These are phyloP conservation scores for Cadophora luteo-olivacea DNA, from an alignment of 2,329 filamentous ascomycete genomes.

Conservation along the genomic window DNA sequence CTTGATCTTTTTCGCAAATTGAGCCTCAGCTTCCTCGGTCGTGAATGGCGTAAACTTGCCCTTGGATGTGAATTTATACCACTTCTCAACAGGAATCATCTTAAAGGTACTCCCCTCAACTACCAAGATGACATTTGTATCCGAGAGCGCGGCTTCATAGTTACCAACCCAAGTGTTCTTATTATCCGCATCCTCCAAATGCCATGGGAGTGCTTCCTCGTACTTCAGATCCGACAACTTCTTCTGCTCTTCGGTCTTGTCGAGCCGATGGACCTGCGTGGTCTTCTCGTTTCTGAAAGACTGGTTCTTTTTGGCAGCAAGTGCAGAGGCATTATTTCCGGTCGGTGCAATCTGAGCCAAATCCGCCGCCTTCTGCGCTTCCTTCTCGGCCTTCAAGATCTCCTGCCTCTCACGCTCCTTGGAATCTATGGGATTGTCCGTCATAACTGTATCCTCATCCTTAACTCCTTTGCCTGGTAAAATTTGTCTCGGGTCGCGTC, in stretches of 20 bases:
- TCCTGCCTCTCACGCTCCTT: slow-evolving; percentile 70
- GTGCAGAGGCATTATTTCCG: slow-evolving; percentile 56
- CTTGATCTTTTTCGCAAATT: slow-evolving; percentile 79
- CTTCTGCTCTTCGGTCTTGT: slow-evolving; percentile 72
- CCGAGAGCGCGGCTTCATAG: slow-evolving; percentile 88
- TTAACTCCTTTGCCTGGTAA: slow-evolving; percentile 69
- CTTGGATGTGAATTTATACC: slow-evolving; percentile 87
- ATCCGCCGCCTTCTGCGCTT: slow-evolving; percentile 85
- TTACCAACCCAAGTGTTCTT: slow-evolving; percentile 94
- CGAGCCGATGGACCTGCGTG: slow-evolving; percentile 83
- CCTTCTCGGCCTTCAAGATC: slow-evolving; percentile 77
- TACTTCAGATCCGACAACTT: slow-evolving; percentile 79
- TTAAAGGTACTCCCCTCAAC: slow-evolving; percentile 74
- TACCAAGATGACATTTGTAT: slow-evolving; percentile 81
- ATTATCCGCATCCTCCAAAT: slow-evolving; percentile 93
- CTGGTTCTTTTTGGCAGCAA: slow-evolving; percentile 49
- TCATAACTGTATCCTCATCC: slow-evolving; percentile 55
- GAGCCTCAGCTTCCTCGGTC: slow-evolving; percentile 84
- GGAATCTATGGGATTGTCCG: slow-evolving; percentile 54
- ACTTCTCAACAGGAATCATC: slow-evolving; percentile 93
- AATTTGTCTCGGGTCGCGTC: slow-evolving; percentile 80
- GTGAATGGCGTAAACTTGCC: slow-evolving; percentile 79
- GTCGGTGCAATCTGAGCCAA: slow-evolving; percentile 93
- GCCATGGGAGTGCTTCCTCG: slow-evolving; percentile 95
- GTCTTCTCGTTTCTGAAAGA: slow-evolving; percentile 85